Evolutionary conservation across 768 basidiomycete species (phyloP).

Genomic region (Naganishia antarctica): DNA sequence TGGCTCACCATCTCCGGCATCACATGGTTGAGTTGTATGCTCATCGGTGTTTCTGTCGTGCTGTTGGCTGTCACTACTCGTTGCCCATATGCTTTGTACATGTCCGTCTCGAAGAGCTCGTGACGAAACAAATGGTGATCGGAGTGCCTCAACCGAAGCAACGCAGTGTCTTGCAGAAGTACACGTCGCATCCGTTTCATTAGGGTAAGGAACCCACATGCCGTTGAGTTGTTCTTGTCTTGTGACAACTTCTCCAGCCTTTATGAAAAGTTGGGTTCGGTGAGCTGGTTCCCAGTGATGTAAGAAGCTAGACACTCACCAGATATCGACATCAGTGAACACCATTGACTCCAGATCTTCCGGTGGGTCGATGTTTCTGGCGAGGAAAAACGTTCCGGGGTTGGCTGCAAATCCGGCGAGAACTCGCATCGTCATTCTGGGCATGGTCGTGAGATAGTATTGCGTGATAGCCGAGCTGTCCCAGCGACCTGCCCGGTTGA

Average conservation of each 20-base stretch:
- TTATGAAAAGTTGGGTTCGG: not conserved
- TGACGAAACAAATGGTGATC: not conserved
- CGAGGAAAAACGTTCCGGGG: not conserved
- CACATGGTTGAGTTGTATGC: not conserved
- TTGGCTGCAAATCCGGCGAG: not conserved
- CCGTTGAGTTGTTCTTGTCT: not conserved
- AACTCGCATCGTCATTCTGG: not conserved
- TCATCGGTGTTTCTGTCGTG: not conserved
- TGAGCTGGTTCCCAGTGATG: not conserved
- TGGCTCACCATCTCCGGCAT: not conserved
- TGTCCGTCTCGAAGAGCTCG: not conserved
- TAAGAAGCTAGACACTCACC: not conserved
- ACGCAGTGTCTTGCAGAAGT: not conserved
- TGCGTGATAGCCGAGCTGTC: not conserved
- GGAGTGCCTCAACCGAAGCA: not conserved
- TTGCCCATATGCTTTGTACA: not conserved
- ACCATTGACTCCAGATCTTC: not conserved
- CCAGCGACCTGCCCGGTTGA: not conserved
- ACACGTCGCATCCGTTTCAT: not conserved
- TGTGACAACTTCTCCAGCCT: not conserved
- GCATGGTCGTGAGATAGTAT: slow-evolving; percentile 5
- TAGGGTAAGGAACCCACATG: not conserved
- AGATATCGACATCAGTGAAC: not conserved
- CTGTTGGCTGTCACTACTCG: not conserved
- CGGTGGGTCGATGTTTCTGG: not conserved